Evolutionary conservation across 371 early-diverging fungal genomes (phyloP), one percentile per base, ranked within the genome.

Genomic region (Mucor plumbeus): DNA sequence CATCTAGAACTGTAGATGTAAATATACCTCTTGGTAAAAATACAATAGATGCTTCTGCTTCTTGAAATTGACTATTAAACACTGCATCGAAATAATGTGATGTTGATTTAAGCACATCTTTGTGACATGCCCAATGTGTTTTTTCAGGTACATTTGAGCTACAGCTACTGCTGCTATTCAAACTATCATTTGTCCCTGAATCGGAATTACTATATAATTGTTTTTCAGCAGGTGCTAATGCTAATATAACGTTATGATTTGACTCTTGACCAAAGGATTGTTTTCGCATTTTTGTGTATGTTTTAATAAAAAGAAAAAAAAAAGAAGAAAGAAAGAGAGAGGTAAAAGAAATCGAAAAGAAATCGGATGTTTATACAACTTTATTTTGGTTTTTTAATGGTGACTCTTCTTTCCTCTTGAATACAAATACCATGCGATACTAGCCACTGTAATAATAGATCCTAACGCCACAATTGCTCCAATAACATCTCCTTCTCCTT

Each of bases 31-130:
- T 62, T 15, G 82, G 77, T 40, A 82, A 54, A 13, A 71, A 73
- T 1, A 82, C 68, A 38, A 76, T 69, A 31, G 72, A 64, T 17
- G 80, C 76, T 17, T 67, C 71, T 19, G 79, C 67, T 55, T 82
- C 82, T n/a, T 68, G 64, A 67, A 82, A 82, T 44, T 77, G 71
- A 33, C 70, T 70, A 15, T 69, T 65, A 61, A 82, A 79, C 60
- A 82, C 77, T 7, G 78, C 70, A 11, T 69, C 65, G 61, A 82
- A 82, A 40, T 82, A 82, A 35, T 74, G 70, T 0, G 82, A 79
- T 3, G 67, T 63, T 33, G 70, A 57, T 31, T 74, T 65, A 8
- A 82, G 53, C 5, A 82, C 56, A 38, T 70, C 57, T 71, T 82
- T 82, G 65, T 82, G 76, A 48, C 75, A 73, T 26, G 65, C 48